Base-by-base conservation (phyloP, 2,329 filamentous ascomycete genomes). In the Venturia nashicola region DNA sequence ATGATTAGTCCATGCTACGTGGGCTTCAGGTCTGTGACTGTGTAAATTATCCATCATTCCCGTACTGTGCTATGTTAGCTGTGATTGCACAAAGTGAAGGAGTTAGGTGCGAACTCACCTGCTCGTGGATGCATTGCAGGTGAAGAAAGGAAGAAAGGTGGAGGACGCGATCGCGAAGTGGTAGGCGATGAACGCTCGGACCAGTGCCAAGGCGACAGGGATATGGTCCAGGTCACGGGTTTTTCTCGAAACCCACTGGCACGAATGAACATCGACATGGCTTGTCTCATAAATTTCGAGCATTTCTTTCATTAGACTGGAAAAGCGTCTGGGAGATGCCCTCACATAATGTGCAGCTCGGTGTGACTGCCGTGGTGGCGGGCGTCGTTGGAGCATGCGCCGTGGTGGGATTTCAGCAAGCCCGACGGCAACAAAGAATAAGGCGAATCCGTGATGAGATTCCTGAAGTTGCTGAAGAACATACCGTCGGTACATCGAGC, bases 351-450 rank as follows among this genome's bases (percentile, higher is more conserved):
- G 74, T 78, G 51, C 89, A 91, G 72, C 78, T 94, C 43, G 82
- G 85, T 20, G 83, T 86, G 3, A 91, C 89, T 0, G 90, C 90
- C 2, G 78, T 90, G 27, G 73, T 80, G 11, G 80, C 80, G 5
- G 77, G 77, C 12, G 75, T 76, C 8, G 70, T 82, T 6, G 78
- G 80, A 34, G 78, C 76, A 32, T 60, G 44, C 18, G 55, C 55
- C n/a, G 32, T 64, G 2, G 34, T 65, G 5, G 55, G 39, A 32
- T 55, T 59, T 62, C 83, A 86, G 70, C 78, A 82, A 63, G 77
- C 82, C 43, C 78, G 77, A 67, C 77, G 82, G 65, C 79, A 78
- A 70, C 81, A 82, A 68, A 80, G 79, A 60, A 78, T 86, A 27
- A 75, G 80, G 64, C 77, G 83, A 60, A 70, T 87, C 65, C 87